These are phyloP conservation scores for Ceratobasidium theobromae DNA, from an alignment of 1,284 basidiomycete genomes.

Conservation along the genomic window DNA sequence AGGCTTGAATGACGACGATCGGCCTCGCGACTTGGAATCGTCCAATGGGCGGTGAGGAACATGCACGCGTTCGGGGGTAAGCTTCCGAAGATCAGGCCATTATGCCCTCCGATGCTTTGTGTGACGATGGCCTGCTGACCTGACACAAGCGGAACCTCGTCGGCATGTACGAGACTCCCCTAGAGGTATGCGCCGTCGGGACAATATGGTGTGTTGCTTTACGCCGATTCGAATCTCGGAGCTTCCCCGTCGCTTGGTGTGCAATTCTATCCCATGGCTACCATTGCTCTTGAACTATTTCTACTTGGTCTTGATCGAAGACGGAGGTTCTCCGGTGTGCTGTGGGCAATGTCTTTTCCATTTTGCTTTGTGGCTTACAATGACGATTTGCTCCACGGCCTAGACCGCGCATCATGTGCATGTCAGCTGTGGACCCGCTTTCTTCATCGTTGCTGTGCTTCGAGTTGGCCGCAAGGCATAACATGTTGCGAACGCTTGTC, in stretches of 20 bases:
- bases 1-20: slow-evolving; percentile 14
- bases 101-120: background rate
- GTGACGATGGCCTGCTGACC: slow-evolving; percentile 13
- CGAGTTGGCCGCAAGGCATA: slow-evolving; percentile 3
- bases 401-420: slow-evolving; percentile 24
- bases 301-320: slow-evolving; percentile 3
- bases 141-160: too few species aligned
- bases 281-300: background rate
- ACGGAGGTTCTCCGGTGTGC: slow-evolving; percentile 1
- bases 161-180: background rate
- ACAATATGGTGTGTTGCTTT: slow-evolving; percentile 4
- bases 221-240: slow-evolving; percentile 16
- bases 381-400: slow-evolving; percentile 28
- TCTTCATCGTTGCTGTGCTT: slow-evolving; percentile 23
- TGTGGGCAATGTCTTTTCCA: background rate
- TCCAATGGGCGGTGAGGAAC: background rate
- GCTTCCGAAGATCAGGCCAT: background rate
- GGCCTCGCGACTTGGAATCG: background rate
- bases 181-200: background rate
- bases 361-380: slow-evolving; percentile 4
- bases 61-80: background rate
- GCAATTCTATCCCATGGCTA: background rate
- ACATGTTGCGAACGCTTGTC: background rate
- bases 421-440: background rate
- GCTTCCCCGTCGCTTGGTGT: background rate